These are phyloP conservation scores for Prunus armeniaca DNA, from an alignment of 306 rosid species.

Conservation along the genomic window DNA sequence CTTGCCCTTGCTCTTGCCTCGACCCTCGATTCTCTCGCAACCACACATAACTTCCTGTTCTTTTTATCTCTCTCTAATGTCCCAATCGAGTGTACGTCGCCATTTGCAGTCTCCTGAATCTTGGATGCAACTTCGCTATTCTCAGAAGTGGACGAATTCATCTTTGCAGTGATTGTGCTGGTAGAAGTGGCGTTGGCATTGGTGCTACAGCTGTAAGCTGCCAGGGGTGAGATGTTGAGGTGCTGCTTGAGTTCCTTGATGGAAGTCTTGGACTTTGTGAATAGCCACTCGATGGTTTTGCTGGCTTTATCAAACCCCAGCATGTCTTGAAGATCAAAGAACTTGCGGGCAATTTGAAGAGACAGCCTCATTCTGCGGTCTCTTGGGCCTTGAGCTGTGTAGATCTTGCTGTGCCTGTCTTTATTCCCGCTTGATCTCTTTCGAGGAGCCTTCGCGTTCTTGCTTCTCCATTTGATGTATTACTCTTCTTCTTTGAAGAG, in stretches of 20 bases:
- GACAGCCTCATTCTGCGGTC: constrained; percentile 60
- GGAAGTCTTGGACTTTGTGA: constrained; percentile 38
- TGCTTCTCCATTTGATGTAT: background rate
- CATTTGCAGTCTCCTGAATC: background rate
- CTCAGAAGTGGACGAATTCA: constrained; percentile 1
- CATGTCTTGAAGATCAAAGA: constrained; percentile 62
- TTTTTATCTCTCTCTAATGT: background rate
- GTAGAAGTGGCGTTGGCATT: background rate
- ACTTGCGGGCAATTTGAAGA: constrained; percentile 47
- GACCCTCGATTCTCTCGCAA: constrained; percentile 44
- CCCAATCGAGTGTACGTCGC: background rate
- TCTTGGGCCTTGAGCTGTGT: constrained; percentile 52
- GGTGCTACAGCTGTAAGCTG: background rate
- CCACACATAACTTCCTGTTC: constrained; percentile 13
- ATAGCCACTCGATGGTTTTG: constrained; percentile 57
- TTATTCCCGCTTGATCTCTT: constrained; percentile 42
- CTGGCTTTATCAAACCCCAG: constrained; percentile 61
- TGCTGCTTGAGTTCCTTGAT: constrained; percentile 39
- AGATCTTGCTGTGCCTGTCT: constrained; percentile 63
- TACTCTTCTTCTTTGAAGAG: background rate
- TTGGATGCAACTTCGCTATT: constrained; percentile 14
- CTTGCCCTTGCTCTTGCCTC: constrained; percentile 55
- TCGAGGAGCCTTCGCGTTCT: constrained; percentile 13
- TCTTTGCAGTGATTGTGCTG: background rate
- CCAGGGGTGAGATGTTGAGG: background rate